Evolutionary conservation across 805 yeast genomes (phyloP).

Genomic region (Saccharomyces mikatae): DNA sequence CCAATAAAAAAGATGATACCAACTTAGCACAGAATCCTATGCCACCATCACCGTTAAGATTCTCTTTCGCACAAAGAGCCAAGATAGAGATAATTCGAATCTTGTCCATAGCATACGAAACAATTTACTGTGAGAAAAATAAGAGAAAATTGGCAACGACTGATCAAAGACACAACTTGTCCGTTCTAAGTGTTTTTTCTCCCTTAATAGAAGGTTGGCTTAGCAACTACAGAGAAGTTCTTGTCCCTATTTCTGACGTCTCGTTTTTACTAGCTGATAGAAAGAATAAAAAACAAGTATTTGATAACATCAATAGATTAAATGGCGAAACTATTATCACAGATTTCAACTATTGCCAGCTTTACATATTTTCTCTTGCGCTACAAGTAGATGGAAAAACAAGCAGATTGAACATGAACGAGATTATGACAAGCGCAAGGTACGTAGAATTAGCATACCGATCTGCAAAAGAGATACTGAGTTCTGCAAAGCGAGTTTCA

Average conservation of each 20-base stretch:
- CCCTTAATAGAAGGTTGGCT: constrained; percentile 79
- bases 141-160: constrained; percentile 33
- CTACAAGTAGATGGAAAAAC: constrained; percentile 40
- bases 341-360: constrained; percentile 76
- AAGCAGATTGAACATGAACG: constrained; percentile 48
- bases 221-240: constrained; percentile 46
- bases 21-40: constrained; percentile 1
- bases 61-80: constrained; percentile 61
- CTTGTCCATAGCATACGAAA: constrained; percentile 74
- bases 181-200: constrained; percentile 61
- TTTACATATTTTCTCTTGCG: constrained; percentile 80
- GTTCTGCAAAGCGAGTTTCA: constrained; percentile 63
- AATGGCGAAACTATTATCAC: constrained; percentile 67
- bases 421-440: constrained; percentile 61
- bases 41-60: constrained; percentile 35
- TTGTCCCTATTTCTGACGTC: constrained; percentile 40
- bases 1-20: constrained; percentile 4
- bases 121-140: constrained; percentile 62
- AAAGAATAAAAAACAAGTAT: constrained; percentile 27
- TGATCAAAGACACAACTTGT: constrained; percentile 57
- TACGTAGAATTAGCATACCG: constrained; percentile 75
- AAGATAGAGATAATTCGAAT: constrained; percentile 73
- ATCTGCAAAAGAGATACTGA: constrained; percentile 74
- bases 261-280: constrained; percentile 22
- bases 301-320: constrained; percentile 32